These are phyloP conservation scores for Fraxinus pennsylvanica DNA, from an alignment of 257 asterid species.

Conservation along the genomic window DNA sequence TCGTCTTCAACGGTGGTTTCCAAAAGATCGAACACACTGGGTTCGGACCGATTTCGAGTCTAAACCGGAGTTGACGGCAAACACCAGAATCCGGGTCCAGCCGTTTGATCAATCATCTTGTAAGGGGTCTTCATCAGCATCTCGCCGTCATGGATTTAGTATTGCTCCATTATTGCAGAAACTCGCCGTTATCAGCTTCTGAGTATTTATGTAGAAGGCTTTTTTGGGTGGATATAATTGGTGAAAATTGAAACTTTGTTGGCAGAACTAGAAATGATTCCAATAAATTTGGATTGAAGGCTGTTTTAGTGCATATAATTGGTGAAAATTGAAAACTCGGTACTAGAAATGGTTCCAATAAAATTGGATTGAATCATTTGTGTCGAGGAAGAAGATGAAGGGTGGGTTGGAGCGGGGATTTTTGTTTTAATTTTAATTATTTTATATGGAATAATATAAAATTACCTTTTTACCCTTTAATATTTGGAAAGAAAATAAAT, in stretches of 20 bases:
- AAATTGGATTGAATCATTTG: background rate
- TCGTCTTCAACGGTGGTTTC: slow-evolving; percentile 33
- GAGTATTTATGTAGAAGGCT: background rate
- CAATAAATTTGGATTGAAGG: background rate
- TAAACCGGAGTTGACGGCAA: slow-evolving; percentile 28
- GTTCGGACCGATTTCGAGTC: slow-evolving; percentile 19
- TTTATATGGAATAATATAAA: no score
- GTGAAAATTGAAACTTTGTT: background rate
- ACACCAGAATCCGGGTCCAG: no score
- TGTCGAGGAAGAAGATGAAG: no score
- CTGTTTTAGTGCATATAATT: background rate
- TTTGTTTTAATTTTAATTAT: no score
- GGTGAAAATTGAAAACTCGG: background rate
- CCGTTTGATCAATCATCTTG: no score
- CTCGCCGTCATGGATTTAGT: no score
- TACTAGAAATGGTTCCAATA: background rate
- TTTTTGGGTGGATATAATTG: background rate
- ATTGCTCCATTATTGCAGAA: no score
- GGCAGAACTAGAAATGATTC: background rate
- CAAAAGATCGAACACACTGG: slow-evolving; percentile 16
- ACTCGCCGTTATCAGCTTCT: background rate
- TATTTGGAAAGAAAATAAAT: no score
- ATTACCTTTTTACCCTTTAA: no score
- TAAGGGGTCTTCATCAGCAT: no score
- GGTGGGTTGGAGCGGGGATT: no score